Evolutionary conservation across 2,329 filamentous ascomycete genomes (phyloP), one percentile per base, ranked within the genome.

Genomic region (Arthrocladium fulminans): DNA sequence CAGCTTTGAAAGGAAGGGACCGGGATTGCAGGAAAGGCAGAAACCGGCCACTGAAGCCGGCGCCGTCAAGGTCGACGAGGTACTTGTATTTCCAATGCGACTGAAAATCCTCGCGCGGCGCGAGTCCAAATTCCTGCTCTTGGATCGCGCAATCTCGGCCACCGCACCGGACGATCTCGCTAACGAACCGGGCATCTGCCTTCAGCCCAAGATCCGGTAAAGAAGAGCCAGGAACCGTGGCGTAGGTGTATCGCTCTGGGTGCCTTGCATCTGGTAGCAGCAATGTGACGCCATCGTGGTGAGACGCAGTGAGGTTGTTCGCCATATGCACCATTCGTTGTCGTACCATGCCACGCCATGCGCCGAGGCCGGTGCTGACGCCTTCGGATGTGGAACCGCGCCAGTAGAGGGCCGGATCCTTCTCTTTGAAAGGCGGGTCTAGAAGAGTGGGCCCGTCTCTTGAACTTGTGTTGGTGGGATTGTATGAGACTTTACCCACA

Each of bases 261-360:
- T 51, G 45, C 15, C 65, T 56, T 2, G 61, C 57, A 1, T 65
- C 59, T 6, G 64, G 77, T 2, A 86, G 67, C 5, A 86, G 66
- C 51, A 86, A 69, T 1, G 76, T 72, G 1, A 79, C 58, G 44
- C 62, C 51, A 42, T 65, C 67, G 49, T 58, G 51, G 3, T 48
- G 45, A 0, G 61, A 55, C 4, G 65, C 59, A 7, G 76, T 76
- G 30, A 79, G 75, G 48, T 78, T 78, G 59, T 80, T 81, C 50
- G 78, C 65, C 19, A 86, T 70, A 60, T 88, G 82, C n/a, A 86
- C 71, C 17, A 90, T 73, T 8, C 87, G 81, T 58, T 88, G 79
- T 60, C 72, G 80, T 62, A 69, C 79, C 83, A 74, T 86, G 67
- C 66, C 84, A 70, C 66, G 79, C 83, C 67, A 89, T 56, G 63